phyloP scores from a whole-genome alignment of 2,329 filamentous ascomycete genomes.

The Beauveria bassiana region DNA sequence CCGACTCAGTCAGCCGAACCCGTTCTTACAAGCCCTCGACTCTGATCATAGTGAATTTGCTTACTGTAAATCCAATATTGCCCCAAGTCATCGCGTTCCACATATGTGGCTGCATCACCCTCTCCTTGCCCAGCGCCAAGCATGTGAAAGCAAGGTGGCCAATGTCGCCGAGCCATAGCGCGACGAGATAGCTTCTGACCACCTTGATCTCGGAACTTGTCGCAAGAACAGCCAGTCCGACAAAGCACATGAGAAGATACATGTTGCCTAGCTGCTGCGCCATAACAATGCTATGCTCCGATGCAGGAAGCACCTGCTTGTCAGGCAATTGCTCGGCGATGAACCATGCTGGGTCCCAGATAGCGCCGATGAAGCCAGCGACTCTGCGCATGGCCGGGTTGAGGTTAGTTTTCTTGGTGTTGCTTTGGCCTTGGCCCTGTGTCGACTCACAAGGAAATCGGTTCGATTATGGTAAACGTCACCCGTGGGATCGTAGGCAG shows the following conservation, averaged over 20 bases:
- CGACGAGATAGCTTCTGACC: slow-evolving; percentile 58
- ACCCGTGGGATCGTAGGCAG: slow-evolving; percentile 57
- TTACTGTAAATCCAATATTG: slow-evolving; percentile 59
- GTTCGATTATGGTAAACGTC: slow-evolving; percentile 61
- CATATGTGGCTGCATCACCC: slow-evolving; percentile 40
- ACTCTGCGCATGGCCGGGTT: slow-evolving; percentile 35
- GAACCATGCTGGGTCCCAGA: slow-evolving; percentile 54
- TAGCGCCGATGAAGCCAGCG: slow-evolving; percentile 48
- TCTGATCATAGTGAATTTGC: slow-evolving; percentile 17
- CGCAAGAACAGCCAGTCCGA: slow-evolving; percentile 57
- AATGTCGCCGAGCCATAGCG: slow-evolving; percentile 57
- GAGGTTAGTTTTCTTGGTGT: not conserved
- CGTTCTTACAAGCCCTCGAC: not conserved
- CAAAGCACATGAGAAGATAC: slow-evolving; percentile 57
- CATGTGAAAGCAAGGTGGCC: slow-evolving; percentile 57
- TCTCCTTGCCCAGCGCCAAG: slow-evolving; percentile 49
- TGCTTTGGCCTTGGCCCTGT: slow-evolving; percentile 6
- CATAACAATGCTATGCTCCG: slow-evolving; percentile 45
- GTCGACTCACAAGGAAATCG: slow-evolving; percentile 53
- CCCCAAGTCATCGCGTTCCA: slow-evolving; percentile 72
- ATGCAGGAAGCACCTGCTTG: slow-evolving; percentile 25
- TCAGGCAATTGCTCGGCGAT: slow-evolving; percentile 52
- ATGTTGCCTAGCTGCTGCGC: slow-evolving; percentile 62
- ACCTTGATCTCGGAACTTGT: slow-evolving; percentile 58
- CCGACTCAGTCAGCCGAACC: slow-evolving; percentile 8